These are phyloP conservation scores for Balakata baccata DNA, from an alignment of 345 rosid genomes.

Conservation along the genomic window DNA sequence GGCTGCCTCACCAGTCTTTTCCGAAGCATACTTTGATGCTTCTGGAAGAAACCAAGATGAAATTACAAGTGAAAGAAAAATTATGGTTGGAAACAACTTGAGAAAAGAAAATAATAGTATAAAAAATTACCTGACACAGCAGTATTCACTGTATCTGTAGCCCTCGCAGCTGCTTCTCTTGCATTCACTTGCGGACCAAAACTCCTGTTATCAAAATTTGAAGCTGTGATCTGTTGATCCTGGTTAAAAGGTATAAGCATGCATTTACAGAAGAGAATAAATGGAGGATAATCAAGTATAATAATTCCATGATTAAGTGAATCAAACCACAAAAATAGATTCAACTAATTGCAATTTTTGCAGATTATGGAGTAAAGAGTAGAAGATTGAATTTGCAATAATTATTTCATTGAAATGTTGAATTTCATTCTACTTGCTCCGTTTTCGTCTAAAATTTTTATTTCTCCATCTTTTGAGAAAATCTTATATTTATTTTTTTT, in stretches of 20 bases:
- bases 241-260: not conserved
- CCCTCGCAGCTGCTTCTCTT: constrained; percentile 30
- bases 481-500: too few relatives aligned
- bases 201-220: constrained; percentile 13
- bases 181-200: constrained; percentile 15
- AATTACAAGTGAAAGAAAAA: not conserved
- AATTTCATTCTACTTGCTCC: too few relatives aligned
- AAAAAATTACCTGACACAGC: constrained; percentile 31
- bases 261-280: not conserved
- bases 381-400: not conserved
- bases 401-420: not conserved
- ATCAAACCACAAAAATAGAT: not conserved
- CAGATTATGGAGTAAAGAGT: not conserved
- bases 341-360: not conserved
- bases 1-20: constrained; percentile 31
- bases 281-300: not conserved
- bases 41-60: constrained; percentile 16
- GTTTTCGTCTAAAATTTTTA: too few relatives aligned
- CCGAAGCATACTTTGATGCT: constrained; percentile 27
- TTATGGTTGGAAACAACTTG: not conserved
- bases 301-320: not conserved
- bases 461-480: too few relatives aligned
- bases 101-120: not conserved
- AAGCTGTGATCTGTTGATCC: not conserved
- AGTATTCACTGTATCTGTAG: constrained; percentile 27